phyloP scores from a whole-genome alignment of 352 stramenopile species.

The Globisporangium cystogenes region DNA sequence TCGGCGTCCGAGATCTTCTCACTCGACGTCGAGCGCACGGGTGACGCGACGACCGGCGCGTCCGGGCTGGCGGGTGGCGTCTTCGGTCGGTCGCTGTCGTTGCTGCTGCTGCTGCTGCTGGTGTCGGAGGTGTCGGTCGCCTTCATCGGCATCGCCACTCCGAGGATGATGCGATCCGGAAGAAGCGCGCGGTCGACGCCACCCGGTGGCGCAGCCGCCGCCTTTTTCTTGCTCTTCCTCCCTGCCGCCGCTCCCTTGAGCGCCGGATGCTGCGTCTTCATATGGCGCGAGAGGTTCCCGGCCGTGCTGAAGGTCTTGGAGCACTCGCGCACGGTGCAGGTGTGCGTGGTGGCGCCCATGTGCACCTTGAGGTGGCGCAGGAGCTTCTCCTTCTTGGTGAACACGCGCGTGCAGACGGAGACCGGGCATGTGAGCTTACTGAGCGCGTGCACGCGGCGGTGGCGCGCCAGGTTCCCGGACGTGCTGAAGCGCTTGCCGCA shows the following conservation, averaged over 20 bases:
- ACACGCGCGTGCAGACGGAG: conserved; percentile 5
- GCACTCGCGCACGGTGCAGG: too few relatives aligned
- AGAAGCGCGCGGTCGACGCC: neutral
- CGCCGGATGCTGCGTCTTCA: too few relatives aligned
- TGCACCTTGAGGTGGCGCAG: conserved; percentile 1
- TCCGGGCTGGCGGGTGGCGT: neutral
- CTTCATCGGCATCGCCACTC: neutral
- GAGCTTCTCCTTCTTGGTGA: neutral
- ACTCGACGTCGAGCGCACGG: neutral
- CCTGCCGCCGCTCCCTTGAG: too few relatives aligned
- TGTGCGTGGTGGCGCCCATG: neutral
- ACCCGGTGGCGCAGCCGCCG: too few relatives aligned
- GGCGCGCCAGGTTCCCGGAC: conserved; percentile 53
- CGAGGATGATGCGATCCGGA: conserved; percentile 4
- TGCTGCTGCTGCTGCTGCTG: neutral
- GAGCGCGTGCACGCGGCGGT: conserved; percentile 42
- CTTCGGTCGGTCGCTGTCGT: neutral
- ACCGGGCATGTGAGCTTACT: neutral
- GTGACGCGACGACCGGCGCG: neutral
- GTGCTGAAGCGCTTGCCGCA: conserved; percentile 62
- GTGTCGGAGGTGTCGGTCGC: neutral
- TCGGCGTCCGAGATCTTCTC: conserved; percentile 13
- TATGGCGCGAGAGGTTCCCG: too few relatives aligned
- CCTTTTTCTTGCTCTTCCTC: too few relatives aligned
- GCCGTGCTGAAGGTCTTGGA: too few relatives aligned